Evolutionary conservation across 768 basidiomycete species (phyloP).

Genomic region (Wakefieldia striispora): DNA sequence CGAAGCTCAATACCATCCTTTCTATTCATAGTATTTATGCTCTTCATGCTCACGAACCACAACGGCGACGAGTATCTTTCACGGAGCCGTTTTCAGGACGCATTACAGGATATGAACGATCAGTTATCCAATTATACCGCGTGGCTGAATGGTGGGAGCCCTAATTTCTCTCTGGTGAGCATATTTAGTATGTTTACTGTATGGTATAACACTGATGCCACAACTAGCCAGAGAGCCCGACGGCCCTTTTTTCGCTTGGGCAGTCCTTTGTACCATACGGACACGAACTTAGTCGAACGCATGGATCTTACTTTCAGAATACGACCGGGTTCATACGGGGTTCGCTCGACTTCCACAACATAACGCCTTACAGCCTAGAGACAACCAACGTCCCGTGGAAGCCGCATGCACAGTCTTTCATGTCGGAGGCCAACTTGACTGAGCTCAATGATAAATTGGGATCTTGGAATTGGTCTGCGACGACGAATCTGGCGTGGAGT

Average conservation of each 20-base stretch:
- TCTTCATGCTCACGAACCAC: slow-evolving; percentile 79
- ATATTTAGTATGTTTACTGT: not conserved
- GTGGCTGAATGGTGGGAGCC: slow-evolving; percentile 66
- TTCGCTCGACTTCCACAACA: slow-evolving; percentile 58
- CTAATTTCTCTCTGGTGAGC: slow-evolving; percentile 66
- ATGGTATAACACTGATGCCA: slow-evolving; percentile 2
- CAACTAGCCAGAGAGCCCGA: slow-evolving; percentile 47
- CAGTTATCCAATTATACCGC: slow-evolving; percentile 72
- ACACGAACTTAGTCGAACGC: slow-evolving; percentile 40
- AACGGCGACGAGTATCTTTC: slow-evolving; percentile 65
- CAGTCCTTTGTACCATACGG: slow-evolving; percentile 47
- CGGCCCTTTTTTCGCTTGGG: slow-evolving; percentile 45
- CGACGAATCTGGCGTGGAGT: slow-evolving; percentile 62
- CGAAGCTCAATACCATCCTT: slow-evolving; percentile 70
- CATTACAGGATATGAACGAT: slow-evolving; percentile 53
- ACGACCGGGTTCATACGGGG: slow-evolving; percentile 79
- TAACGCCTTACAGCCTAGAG: slow-evolving; percentile 48
- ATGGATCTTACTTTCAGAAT: slow-evolving; percentile 67
- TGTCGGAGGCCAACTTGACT: slow-evolving; percentile 50
- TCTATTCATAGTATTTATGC: slow-evolving; percentile 68
- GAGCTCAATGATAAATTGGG: slow-evolving; percentile 47
- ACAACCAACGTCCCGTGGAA: slow-evolving; percentile 46
- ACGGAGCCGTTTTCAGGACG: slow-evolving; percentile 63
- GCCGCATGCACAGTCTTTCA: slow-evolving; percentile 46
- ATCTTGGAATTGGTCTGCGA: slow-evolving; percentile 69